Evolutionary conservation across 306 rosid genomes (phyloP).

Genomic region (Rubus idaeus): DNA sequence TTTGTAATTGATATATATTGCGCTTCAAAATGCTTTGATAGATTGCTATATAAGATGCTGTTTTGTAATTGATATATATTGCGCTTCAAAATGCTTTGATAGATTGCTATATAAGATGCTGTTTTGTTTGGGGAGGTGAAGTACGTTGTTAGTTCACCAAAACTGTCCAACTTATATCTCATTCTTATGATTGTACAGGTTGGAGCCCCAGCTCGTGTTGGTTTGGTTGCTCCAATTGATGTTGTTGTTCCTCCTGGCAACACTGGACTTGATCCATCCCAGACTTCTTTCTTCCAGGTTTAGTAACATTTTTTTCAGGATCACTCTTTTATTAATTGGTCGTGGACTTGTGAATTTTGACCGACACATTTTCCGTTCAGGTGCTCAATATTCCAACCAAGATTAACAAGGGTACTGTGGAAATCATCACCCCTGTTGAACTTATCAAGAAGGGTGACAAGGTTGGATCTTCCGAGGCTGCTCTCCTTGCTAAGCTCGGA

Average conservation of each 20-base stretch:
- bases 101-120: neutral
- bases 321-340: neutral
- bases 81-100: too few species aligned
- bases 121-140: neutral
- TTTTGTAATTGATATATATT: too few species aligned
- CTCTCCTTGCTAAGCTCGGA: constrained; percentile 87
- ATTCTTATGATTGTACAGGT: constrained; percentile 37
- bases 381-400: constrained; percentile 85
- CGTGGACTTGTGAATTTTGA: neutral
- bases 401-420: constrained; percentile 95
- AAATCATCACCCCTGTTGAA: constrained; percentile 94
- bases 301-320: neutral
- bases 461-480: constrained; percentile 95
- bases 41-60: neutral
- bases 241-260: constrained; percentile 92
- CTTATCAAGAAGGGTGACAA: constrained; percentile 92
- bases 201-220: constrained; percentile 99
- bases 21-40: neutral
- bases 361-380: constrained; percentile 23
- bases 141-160: neutral
- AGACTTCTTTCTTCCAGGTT: constrained; percentile 97
- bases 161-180: neutral
- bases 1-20: neutral
- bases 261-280: constrained; percentile 95
- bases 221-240: constrained; percentile 93